phyloP scores from a whole-genome alignment of 1,139 yeast species.

The Nematodospora anomalae region DNA sequence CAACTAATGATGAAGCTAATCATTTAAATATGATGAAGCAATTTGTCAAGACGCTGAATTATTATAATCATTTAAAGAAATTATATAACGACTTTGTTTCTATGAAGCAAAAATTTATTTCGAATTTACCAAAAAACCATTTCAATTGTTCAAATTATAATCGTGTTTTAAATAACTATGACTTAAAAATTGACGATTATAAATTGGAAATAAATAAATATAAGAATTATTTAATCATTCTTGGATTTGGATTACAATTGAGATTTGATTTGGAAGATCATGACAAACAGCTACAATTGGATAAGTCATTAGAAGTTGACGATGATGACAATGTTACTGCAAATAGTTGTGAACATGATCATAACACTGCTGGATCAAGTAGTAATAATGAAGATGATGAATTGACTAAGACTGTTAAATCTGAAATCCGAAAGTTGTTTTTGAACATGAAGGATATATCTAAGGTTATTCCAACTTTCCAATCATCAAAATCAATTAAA shows the following conservation, averaged over 20 bases:
- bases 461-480: slow-evolving; percentile 40
- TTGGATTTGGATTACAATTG: slow-evolving; percentile 50
- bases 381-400: slow-evolving; percentile 27
- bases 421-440: slow-evolving; percentile 39
- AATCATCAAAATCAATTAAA: slow-evolving; percentile 33
- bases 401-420: slow-evolving; percentile 36
- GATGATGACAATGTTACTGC: slow-evolving; percentile 6
- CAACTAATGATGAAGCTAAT: slow-evolving; percentile 25
- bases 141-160: slow-evolving; percentile 37
- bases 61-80: slow-evolving; percentile 42
- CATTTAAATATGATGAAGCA: slow-evolving; percentile 50
- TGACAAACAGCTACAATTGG: slow-evolving; percentile 6
- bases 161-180: slow-evolving; percentile 38
- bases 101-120: slow-evolving; percentile 32
- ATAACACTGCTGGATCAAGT: no score
- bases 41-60: slow-evolving; percentile 44
- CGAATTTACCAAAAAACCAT: slow-evolving; percentile 28
- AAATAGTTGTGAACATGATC: background rate
- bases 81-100: slow-evolving; percentile 37
- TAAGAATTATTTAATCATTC: slow-evolving; percentile 45
- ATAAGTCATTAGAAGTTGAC: slow-evolving; percentile 9
- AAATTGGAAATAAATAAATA: slow-evolving; percentile 46
- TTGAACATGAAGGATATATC: slow-evolving; percentile 37
- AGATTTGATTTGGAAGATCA: slow-evolving; percentile 33
- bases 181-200: slow-evolving; percentile 41